Percentiles rank a stretch among this genome's conserved stretches.
phyloP scores from a whole-genome alignment of 2,329 filamentous ascomycete species.

The Phaeosphaeria sp. region DNA sequence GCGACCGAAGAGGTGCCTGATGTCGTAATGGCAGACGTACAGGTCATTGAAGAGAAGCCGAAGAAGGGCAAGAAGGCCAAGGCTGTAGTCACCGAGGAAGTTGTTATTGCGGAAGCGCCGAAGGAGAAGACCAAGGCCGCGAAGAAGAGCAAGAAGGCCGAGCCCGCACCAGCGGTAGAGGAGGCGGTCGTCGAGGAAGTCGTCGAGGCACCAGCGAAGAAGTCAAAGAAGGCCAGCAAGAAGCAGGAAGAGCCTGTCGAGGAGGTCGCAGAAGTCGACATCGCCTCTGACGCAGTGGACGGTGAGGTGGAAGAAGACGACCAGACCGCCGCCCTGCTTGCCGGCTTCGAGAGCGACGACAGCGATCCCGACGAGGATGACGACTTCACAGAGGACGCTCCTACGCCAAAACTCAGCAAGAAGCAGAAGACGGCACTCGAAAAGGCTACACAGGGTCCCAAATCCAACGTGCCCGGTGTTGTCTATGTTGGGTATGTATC shows the following conservation, averaged over 20 bases:
- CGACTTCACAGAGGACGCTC: slow-evolving; percentile 46
- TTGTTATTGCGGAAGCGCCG: slow-evolving; percentile 14
- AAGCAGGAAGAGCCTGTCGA: slow-evolving; percentile 28
- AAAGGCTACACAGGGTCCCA: slow-evolving; percentile 59
- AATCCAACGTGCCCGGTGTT: slow-evolving; percentile 71
- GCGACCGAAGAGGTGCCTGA: slow-evolving; percentile 13
- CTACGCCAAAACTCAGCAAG: slow-evolving; percentile 36
- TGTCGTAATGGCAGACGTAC: slow-evolving; percentile 5
- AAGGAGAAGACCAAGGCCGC: slow-evolving; percentile 30
- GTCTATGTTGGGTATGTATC: slow-evolving; percentile 77
- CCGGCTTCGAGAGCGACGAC: slow-evolving; percentile 58
- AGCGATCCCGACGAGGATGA: slow-evolving; percentile 47
- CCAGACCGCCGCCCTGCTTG: slow-evolving; percentile 59
- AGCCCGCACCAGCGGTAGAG: slow-evolving; percentile 19
- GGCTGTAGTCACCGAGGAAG: slow-evolving; percentile 12
- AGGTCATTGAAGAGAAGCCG: slow-evolving; percentile 15
- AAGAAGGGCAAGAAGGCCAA: slow-evolving; percentile 29
- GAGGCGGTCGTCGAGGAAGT: slow-evolving; percentile 10
- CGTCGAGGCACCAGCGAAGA: slow-evolving; percentile 20
- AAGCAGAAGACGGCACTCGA: slow-evolving; percentile 53
- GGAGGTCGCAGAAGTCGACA: slow-evolving; percentile 20
- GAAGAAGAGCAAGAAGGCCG: slow-evolving; percentile 26
- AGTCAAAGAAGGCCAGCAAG: slow-evolving; percentile 30
- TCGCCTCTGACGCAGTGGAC: slow-evolving; percentile 19
- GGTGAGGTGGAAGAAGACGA: slow-evolving; percentile 49